Evolutionary conservation across 257 asterid genomes (phyloP), one percentile per base, ranked within the genome.

Genomic region (Orobanche coerulescens): DNA sequence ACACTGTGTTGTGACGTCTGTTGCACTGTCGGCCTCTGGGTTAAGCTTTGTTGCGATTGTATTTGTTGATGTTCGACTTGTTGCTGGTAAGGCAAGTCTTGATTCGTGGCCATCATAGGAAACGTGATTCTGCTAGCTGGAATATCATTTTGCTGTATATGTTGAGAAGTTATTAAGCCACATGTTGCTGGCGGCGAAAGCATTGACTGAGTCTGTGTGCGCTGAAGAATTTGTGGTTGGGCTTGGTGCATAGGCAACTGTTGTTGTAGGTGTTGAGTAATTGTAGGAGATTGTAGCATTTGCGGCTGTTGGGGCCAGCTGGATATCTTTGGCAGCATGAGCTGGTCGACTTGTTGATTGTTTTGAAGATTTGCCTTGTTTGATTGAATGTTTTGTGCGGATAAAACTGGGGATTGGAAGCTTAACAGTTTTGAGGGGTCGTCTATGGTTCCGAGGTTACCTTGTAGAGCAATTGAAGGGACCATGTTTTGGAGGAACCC

Each of bases 361-460:
- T 69, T 76, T 37, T 76, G 78, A 40, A 68, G 81, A 60, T 69
- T 85, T 15, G 72, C 65, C 71, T 85, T 85, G 71, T 76, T 73
- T 56, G 78, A 65, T 67, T 79, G 96, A 77, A 85, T 81, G 79
- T 73, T 81, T 3, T 71, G 66, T 10, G 78, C 69, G 57, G 81
- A 50, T 15, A 86, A 52, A 58, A 74, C 62, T 4, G 96, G 96
- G 57, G 90, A 73, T 66, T 88, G 95, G 71, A 92, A 92, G 76
- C 65, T 88, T 76, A 88, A 62, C 46, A 86, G 76, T 75, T 86
- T 86, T 23, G 96, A 76, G 36, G 75, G 89, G 61, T 91, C 94
- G 16, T 84, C 87, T n/a, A n/a, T n/a, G 1, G 65, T 20, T 50
- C 72, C 63, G 20, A 75, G 57, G 71, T 71, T 79, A 62, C 68